Base-by-base conservation (phyloP, 768 basidiomycete species). In the Nidularia pulvinata region DNA sequence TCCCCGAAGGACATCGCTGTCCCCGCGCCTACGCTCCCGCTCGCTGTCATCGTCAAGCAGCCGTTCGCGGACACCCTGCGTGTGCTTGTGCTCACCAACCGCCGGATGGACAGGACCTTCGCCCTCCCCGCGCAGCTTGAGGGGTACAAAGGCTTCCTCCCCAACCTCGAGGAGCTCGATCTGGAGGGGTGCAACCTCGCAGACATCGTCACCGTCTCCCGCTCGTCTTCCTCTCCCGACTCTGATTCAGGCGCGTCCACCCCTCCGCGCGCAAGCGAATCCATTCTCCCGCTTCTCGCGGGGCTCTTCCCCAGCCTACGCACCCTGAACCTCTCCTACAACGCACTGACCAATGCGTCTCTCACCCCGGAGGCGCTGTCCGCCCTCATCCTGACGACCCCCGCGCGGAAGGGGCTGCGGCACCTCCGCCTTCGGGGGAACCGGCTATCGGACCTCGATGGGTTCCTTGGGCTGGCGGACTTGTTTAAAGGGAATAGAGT, bases 281-380 rank as follows among this genome's bases (percentile, higher is more conserved):
- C 75, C 5, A 69, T 89, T 14, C 67, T 94, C 19, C 74, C 82
- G 1, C 72, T 86, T 25, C 66, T 94, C 42, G 71, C 82, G 2
- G 75, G 72, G 51, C 72, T 93, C 9, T 93, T 93, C 69, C 91
- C 92, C 2, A 80, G 79, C 56, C 61, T 94, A 45, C 76, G 74
- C 36, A 84, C 79, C 9, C 77, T 94, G 11, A 85, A 93, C 55
- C 69, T 93, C 54, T 88, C 89, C n/a, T 88, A 88, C 65, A 94
- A 94, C 57, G 59, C 69, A 2, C 67, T 93, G 9, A 85, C 85
- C 1, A 80, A 79, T 51, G 68, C 71, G 0, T 77, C 82, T 3
- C 64, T 91, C 11, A 71, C 75, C 1, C 66, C 73, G 25, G 80
- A 79, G 2, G 73, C 71, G 1, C 66, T 91, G 32, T 69, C 77